These are phyloP conservation scores for Didymella keratinophila DNA, from an alignment of 2,329 filamentous ascomycete species.

Conservation along the genomic window DNA sequence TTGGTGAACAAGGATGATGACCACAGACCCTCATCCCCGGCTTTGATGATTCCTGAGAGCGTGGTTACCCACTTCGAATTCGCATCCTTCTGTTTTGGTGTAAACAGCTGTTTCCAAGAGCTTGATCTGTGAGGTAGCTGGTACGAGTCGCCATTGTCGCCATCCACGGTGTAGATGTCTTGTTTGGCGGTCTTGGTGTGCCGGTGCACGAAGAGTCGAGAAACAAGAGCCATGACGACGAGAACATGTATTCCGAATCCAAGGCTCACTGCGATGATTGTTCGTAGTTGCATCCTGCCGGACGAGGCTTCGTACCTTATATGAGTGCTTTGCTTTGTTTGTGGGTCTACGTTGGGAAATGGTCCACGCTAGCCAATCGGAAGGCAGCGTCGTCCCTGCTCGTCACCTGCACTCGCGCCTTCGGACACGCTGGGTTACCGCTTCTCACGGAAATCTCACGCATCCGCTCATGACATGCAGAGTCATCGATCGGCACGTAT, in stretches of 20 bases:
- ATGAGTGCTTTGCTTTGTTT: conserved; percentile 32
- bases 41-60: conserved; percentile 43
- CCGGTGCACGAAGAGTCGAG: conserved; percentile 39
- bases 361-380: conserved; percentile 36
- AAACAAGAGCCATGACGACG: conserved; percentile 40
- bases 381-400: conserved; percentile 35
- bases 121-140: conserved; percentile 26
- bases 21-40: conserved; percentile 43
- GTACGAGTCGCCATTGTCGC: conserved; percentile 24
- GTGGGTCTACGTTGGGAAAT: conserved; percentile 23
- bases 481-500: conserved; percentile 27
- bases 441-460: conserved; percentile 20
- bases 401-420: conserved; percentile 24
- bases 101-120: conserved; percentile 33
- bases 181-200: conserved; percentile 29
- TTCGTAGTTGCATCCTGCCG: conserved; percentile 19
- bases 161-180: conserved; percentile 22
- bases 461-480: conserved; percentile 7
- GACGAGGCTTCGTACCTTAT: conserved; percentile 24
- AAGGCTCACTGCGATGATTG: conserved; percentile 29
- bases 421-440: conserved; percentile 29
- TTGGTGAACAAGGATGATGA: conserved; percentile 38
- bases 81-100: conserved; percentile 27
- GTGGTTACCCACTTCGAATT: conserved; percentile 35
- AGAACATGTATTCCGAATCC: conserved; percentile 26